Evolutionary conservation across 2,329 filamentous ascomycete genomes (phyloP), one percentile per base, ranked within the genome.

Genomic region (Fusarium incarnatum): DNA sequence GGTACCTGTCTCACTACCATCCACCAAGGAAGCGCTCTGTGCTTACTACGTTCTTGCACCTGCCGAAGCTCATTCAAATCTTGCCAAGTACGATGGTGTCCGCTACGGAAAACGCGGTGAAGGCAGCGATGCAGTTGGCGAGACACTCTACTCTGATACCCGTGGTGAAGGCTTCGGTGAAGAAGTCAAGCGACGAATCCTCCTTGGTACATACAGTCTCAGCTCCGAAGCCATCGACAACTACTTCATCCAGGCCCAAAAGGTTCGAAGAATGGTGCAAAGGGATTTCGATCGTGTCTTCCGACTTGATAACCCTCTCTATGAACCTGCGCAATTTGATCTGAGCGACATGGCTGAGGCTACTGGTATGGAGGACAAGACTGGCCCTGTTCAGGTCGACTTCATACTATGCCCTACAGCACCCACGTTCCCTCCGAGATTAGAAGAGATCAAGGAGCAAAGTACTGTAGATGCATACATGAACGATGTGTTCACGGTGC

Each of bases 71-170:
- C 94, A 94, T 2, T 98, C 95, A 18, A 99, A 99, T 75, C 88
- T 99, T 4, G 93, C 96, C 60, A 98, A 97, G 79, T 99, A 98
- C 79, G 97, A 99, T 75, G 96, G 96, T 22, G 89, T 98, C n/a
- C 91, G 96, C 13, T 99, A 97, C 80, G 96, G 96, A 2, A 85
- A 84, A 22, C 86, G 89, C 30, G 82, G 81, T 8, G 76, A 79
- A 3, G 79, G 81, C 12, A 85, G 84, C 48, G 84, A 90, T 63
- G 88, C 86, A 8, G 84, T 83, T 13, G 85, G 86, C 11, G 85
- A 87, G n/a, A 86, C 89, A 1, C 83, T 97, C 3, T 98, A 96
- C 79, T 89, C 94, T 0, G 84, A 86, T 42, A 94, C 92, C 1
- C 88, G 96, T 60, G 91, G 90, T 16, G 80, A 84, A 34, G 90